Conservation (phyloP, 768 basidiomycete genomes). For the Rossbeevera mucosa region DNA sequence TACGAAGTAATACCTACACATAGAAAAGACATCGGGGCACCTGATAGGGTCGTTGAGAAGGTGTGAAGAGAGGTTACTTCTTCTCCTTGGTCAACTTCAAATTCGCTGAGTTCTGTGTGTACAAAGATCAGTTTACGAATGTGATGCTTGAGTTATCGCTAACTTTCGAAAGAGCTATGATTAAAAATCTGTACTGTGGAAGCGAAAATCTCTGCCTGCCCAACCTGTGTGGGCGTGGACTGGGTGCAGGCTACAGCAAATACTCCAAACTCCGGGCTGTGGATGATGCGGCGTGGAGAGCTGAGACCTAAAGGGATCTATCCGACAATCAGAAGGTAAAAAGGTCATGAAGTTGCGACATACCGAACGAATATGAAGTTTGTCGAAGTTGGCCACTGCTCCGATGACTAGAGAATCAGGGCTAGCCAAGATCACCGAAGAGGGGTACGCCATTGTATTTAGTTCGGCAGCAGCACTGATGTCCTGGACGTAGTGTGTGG, state of each 20-base stretch:
- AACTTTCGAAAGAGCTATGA: constrained; percentile 59
- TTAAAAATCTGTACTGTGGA: constrained; percentile 67
- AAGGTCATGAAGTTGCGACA: constrained; percentile 12
- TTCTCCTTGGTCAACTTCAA: constrained; percentile 44
- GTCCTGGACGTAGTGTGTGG: constrained; percentile 37
- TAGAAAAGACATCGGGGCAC: constrained; percentile 37
- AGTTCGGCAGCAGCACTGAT: constrained; percentile 49
- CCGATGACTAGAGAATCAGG: constrained; percentile 59
- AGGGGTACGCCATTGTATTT: constrained; percentile 43
- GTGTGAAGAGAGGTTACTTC: constrained; percentile 55
- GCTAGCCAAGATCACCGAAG: constrained; percentile 58
- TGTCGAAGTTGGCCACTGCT: constrained; percentile 59
- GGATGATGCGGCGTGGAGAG: constrained; percentile 62
- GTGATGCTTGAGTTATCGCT: constrained; percentile 23
- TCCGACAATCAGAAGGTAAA: neutral
- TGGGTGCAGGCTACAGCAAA: constrained; percentile 66
- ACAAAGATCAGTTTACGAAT: constrained; percentile 3
- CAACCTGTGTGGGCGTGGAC: constrained; percentile 50
- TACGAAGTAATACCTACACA: constrained; percentile 47
- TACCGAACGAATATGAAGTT: constrained; percentile 79
- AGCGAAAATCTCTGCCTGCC: constrained; percentile 40
- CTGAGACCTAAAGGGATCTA: constrained; percentile 72
- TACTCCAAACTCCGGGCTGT: constrained; percentile 48
- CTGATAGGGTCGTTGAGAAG: constrained; percentile 26
- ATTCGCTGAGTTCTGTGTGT: constrained; percentile 24